These are phyloP conservation scores for Abortiporus biennis DNA, from an alignment of 1,284 basidiomycete genomes.

Conservation along the genomic window DNA sequence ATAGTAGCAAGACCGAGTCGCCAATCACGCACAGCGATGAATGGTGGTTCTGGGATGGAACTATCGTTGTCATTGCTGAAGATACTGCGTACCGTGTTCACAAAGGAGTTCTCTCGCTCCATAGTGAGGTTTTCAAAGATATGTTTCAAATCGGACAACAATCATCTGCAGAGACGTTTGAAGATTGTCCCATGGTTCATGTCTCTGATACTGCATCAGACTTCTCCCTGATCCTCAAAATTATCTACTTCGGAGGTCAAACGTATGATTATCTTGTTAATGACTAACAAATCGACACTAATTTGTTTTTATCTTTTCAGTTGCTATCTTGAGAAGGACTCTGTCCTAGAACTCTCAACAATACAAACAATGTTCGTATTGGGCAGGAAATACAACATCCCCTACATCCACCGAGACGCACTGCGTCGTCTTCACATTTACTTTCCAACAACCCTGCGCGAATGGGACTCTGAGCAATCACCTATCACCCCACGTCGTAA, in stretches of 20 bases:
- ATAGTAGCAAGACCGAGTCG: too few species aligned
- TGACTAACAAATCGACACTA: too few species aligned
- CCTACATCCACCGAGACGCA: neutral
- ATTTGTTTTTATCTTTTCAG: too few species aligned
- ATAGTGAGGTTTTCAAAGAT: conserved; percentile 17
- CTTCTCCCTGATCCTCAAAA: conserved; percentile 9
- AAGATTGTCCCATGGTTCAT: conserved; percentile 26
- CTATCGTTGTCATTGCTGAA: conserved; percentile 22
- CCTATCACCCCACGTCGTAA: too few species aligned
- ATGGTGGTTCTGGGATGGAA: conserved; percentile 24
- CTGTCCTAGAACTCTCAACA: too few species aligned
- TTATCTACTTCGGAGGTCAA: too few species aligned
- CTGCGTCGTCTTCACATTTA: neutral
- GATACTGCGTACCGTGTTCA: conserved; percentile 16
- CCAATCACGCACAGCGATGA: too few species aligned
- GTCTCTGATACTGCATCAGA: conserved; percentile 22
- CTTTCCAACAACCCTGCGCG: too few species aligned
- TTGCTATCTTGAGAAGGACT: too few species aligned
- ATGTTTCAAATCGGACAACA: conserved; percentile 30
- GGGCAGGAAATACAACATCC: conserved; percentile 1
- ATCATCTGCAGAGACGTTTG: conserved; percentile 19
- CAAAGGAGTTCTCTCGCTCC: conserved; percentile 8
- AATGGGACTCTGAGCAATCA: too few species aligned
- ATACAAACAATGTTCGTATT: too few species aligned
- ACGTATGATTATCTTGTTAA: too few species aligned